Evolutionary conservation across 768 basidiomycete species (phyloP).

Genomic region (Kwoniella dejecticola): DNA sequence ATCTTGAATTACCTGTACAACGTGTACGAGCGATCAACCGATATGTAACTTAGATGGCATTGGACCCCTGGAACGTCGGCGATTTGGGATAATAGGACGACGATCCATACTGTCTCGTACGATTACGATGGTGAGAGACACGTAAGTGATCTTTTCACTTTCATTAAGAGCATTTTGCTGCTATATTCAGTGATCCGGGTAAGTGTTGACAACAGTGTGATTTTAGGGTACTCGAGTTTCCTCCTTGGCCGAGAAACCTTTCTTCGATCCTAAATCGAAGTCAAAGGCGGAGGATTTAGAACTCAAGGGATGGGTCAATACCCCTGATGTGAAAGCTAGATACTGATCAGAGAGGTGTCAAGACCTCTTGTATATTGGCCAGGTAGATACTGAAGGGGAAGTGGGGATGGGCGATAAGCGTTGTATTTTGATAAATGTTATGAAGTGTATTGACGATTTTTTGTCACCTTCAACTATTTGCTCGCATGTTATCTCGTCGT

Average conservation of each 20-base stretch:
- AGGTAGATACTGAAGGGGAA: no score
- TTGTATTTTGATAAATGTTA: no score
- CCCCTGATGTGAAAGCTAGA: slow-evolving; percentile 14
- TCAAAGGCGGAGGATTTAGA: slow-evolving; percentile 34
- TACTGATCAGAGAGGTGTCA: slow-evolving; percentile 4
- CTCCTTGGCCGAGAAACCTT: slow-evolving; percentile 49
- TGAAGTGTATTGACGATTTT: no score
- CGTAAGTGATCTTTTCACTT: slow-evolving; percentile 27
- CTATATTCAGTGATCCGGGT: no score
- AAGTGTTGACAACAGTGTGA: background rate
- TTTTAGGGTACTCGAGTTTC: slow-evolving; percentile 42
- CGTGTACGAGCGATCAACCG: slow-evolving; percentile 45
- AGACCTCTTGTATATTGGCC: no score
- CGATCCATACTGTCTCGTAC: slow-evolving; percentile 56
- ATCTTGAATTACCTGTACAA: slow-evolving; percentile 55
- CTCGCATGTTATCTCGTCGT: no score
- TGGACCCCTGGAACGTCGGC: slow-evolving; percentile 54
- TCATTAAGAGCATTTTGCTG: no score
- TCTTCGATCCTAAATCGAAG: slow-evolving; percentile 39
- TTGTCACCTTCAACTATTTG: no score
- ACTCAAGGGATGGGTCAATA: slow-evolving; percentile 10
- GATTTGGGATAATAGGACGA: slow-evolving; percentile 56
- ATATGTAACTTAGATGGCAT: slow-evolving; percentile 56
- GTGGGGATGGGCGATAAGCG: no score
- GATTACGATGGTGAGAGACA: slow-evolving; percentile 57